A percentile compares a stretch with the other conserved stretches of the same genome.
phyloP scores from a whole-genome alignment of 2,329 filamentous ascomycete genomes.

The Paradendryphiella salina region DNA sequence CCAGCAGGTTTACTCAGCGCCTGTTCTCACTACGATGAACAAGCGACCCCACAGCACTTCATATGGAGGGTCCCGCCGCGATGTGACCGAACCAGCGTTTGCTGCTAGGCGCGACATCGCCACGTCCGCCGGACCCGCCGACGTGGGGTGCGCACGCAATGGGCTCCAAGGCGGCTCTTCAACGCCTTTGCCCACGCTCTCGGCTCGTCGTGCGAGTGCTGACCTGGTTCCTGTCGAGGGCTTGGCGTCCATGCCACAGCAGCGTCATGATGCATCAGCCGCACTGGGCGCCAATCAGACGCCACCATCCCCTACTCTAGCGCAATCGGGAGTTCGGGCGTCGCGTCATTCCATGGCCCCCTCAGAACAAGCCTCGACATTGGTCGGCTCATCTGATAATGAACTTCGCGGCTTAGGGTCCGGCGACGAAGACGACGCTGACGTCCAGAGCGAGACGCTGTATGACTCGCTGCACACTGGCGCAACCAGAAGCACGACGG shows the following conservation, averaged over 20 bases:
- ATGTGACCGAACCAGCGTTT: conserved; percentile 40
- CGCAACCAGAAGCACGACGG: conserved; percentile 66
- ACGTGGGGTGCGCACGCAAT: conserved; percentile 16
- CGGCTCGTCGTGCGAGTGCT: conserved; percentile 23
- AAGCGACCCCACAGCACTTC: conserved; percentile 43
- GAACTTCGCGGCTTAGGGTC: conserved; percentile 67
- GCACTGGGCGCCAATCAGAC: conserved; percentile 39
- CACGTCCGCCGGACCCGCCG: conserved; percentile 30
- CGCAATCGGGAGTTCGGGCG: conserved; percentile 46
- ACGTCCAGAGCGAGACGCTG: conserved; percentile 74
- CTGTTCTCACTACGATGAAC: conserved; percentile 45
- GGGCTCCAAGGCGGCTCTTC: conserved; percentile 15
- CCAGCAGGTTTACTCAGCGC: conserved; percentile 42
- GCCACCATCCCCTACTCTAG: conserved; percentile 42
- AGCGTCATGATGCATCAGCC: conserved; percentile 36
- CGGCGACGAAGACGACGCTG: conserved; percentile 75
- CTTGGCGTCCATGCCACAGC: conserved; percentile 40
- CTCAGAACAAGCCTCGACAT: conserved; percentile 65
- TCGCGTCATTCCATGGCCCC: conserved; percentile 59
- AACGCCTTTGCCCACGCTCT: conserved; percentile 33
- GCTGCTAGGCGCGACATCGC: conserved; percentile 36
- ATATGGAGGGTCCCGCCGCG: conserved; percentile 46
- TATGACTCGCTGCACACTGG: conserved; percentile 76
- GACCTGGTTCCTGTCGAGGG: conserved; percentile 23
- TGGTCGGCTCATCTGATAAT: conserved; percentile 68